Conservation (phyloP, 1,139 yeast genomes). For the Sugiyamaella japonica region DNA sequence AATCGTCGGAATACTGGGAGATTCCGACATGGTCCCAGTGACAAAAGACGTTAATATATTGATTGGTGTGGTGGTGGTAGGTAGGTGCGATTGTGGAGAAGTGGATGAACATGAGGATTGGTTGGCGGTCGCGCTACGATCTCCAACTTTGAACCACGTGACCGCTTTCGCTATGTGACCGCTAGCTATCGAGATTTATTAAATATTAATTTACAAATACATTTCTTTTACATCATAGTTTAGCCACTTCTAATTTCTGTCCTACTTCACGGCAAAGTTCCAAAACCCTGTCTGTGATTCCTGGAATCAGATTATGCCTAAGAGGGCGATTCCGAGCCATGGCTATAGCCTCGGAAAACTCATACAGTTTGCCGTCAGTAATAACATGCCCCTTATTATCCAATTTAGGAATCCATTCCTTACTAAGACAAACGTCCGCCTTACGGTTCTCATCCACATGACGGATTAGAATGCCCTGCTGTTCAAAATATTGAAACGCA, state of each 20-base stretch:
- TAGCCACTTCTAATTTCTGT: conserved; percentile 10
- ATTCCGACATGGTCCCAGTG: conserved; percentile 4
- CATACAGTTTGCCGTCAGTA: conserved; percentile 35
- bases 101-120: no score
- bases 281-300: conserved; percentile 27
- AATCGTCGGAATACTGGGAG: conserved; percentile 16
- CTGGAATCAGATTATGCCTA: conserved; percentile 30
- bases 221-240: background rate
- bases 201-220: background rate
- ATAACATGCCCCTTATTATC: conserved; percentile 26
- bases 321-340: conserved; percentile 35
- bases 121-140: no score
- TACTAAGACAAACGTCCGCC: conserved; percentile 21
- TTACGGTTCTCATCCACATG: conserved; percentile 22
- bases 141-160: background rate
- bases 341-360: conserved; percentile 36
- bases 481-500: conserved; percentile 40
- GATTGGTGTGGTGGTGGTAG: background rate
- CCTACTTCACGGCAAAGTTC: conserved; percentile 21
- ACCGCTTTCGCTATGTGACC: background rate
- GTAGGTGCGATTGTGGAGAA: no score
- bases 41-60: background rate
- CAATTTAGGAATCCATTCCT: conserved; percentile 29
- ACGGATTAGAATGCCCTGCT: conserved; percentile 40
- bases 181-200: background rate